A percentile compares a stretch with the other conserved stretches of the same genome.
Conservation (phyloP, 768 basidiomycete genomes). For the Trametes villosa region DNA sequence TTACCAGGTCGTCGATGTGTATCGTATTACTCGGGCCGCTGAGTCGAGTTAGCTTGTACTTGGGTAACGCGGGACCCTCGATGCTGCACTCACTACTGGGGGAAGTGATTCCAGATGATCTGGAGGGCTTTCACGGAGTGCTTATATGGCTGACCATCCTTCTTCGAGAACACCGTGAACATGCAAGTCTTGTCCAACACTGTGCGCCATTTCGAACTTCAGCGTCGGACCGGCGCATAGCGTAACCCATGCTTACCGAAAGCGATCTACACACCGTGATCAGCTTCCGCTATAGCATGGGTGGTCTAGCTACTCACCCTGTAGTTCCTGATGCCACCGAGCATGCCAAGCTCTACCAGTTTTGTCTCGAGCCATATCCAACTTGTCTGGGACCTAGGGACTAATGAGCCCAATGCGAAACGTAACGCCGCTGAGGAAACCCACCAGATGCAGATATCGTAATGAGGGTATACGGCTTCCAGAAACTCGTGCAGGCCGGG, state of each 20-base stretch:
- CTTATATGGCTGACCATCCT: conserved; percentile 73
- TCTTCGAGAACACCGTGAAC: conserved; percentile 84
- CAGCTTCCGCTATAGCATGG: not conserved
- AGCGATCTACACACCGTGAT: conserved; percentile 49
- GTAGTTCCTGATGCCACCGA: conserved; percentile 71
- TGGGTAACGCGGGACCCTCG: conserved; percentile 10
- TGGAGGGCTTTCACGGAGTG: conserved; percentile 84
- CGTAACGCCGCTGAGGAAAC: not conserved
- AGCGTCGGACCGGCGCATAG: not conserved
- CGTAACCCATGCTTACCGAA: conserved; percentile 51
- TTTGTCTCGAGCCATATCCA: conserved; percentile 93
- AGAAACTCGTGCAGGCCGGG: conserved; percentile 86
- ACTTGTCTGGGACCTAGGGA: conserved; percentile 74
- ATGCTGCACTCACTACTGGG: conserved; percentile 63
- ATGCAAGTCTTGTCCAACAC: conserved; percentile 88
- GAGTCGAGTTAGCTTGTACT: not conserved
- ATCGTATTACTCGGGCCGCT: conserved; percentile 77
- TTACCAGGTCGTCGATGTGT: conserved; percentile 84
- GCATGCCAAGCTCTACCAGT: conserved; percentile 83
- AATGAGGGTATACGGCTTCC: conserved; percentile 76
- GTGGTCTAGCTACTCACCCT: conserved; percentile 47
- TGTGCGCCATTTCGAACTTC: conserved; percentile 31
- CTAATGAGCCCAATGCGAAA: not conserved
- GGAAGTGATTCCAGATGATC: conserved; percentile 88
- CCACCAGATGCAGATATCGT: conserved; percentile 90